A percentile compares a stretch with the other conserved stretches of the same genome.
Evolutionary conservation across 73 alveolate species (phyloP).

Genomic region (Effrenium voratum): DNA sequence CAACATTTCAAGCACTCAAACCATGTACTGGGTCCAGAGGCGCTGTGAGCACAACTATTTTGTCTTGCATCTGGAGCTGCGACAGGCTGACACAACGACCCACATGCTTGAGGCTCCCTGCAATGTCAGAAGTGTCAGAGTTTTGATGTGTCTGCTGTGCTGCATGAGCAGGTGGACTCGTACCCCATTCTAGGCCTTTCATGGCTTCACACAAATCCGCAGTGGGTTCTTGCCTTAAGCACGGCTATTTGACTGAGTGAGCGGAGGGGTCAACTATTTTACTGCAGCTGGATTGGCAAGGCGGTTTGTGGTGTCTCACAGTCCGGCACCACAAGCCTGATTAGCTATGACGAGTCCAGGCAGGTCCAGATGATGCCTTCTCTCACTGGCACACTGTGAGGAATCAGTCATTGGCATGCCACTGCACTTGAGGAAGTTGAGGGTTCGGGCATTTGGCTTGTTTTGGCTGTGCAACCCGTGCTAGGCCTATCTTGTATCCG

Average conservation of each 20-base stretch:
- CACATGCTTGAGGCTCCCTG: slow-evolving; percentile 14
- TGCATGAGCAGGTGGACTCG: slow-evolving; percentile 25
- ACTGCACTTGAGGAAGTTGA: too few species aligned
- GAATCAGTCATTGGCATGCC: too few species aligned
- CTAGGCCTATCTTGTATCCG: too few species aligned
- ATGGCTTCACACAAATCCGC: slow-evolving; percentile 57
- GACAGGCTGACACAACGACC: slow-evolving; percentile 9
- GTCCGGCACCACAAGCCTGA: slow-evolving; percentile 63
- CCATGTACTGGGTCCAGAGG: too few species aligned
- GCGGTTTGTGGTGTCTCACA: slow-evolving; percentile 65
- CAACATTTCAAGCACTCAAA: too few species aligned
- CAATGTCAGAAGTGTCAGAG: background rate
- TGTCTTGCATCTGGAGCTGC: too few species aligned
- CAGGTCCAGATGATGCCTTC: too few species aligned
- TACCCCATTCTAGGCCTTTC: slow-evolving; percentile 50
- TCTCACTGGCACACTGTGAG: too few species aligned
- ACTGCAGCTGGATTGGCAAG: background rate
- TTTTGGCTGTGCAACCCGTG: too few species aligned
- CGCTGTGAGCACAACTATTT: too few species aligned
- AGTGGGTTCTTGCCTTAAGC: background rate
- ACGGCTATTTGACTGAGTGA: background rate
- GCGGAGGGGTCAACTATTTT: background rate
- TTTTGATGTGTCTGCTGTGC: background rate
- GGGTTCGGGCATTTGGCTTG: too few species aligned
- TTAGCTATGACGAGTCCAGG: slow-evolving; percentile 55